These are phyloP conservation scores for Gossypium lobatum DNA, from an alignment of 441 rosid genomes.

Conservation along the genomic window DNA sequence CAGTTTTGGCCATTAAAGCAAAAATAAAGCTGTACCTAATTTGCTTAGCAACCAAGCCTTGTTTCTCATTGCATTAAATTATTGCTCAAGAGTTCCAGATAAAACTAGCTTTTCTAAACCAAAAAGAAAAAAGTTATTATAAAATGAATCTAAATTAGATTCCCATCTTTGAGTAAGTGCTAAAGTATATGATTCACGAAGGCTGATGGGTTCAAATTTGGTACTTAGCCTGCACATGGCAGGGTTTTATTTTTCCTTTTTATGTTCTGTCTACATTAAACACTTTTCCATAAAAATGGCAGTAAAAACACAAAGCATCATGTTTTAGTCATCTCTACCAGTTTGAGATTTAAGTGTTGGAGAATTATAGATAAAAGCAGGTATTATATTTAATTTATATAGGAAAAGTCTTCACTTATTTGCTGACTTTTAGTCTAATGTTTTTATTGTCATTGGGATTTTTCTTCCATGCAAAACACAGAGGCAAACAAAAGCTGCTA, in stretches of 20 bases:
- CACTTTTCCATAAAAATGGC: not conserved
- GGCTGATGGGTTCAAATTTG: not conserved
- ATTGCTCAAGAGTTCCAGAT: not conserved
- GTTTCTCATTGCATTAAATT: not conserved
- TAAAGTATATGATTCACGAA: not conserved
- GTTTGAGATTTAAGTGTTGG: not conserved
- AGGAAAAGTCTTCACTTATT: not conserved
- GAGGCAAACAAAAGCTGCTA: constrained; percentile 19
- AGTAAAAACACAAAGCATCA: not conserved
- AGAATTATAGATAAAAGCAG: too few relatives aligned
- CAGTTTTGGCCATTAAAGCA: not conserved
- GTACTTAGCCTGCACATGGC: not conserved
- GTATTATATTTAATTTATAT: not conserved
- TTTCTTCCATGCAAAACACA: not conserved
- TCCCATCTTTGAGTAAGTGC: not conserved
- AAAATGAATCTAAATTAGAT: not conserved
- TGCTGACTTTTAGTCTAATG: not conserved
- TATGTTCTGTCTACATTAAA: not conserved
- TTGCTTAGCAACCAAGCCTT: constrained; percentile 18
- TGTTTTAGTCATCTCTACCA: not conserved
- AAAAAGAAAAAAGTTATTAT: not conserved
- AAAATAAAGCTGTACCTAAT: constrained; percentile 7
- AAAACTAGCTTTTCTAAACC: constrained; percentile 5
- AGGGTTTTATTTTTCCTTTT: not conserved
- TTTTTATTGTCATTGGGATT: not conserved